Evolutionary conservation across 495 filamentous ascomycete species (phyloP).

Genomic region (Cudoniella acicularis): DNA sequence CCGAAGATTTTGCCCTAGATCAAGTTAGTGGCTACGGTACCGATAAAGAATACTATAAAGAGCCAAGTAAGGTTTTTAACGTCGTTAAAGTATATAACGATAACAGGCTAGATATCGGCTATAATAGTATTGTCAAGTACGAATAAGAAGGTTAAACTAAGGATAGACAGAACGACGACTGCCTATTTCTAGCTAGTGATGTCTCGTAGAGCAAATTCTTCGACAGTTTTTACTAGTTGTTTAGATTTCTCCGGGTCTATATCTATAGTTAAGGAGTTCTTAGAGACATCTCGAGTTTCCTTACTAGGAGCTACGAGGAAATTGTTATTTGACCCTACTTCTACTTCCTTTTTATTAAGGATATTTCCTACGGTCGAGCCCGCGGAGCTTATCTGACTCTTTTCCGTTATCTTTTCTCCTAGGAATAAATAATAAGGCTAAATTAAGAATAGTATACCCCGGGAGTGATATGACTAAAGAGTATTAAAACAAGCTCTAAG

Average conservation of each 20-base stretch:
- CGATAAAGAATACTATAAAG: conserved; percentile 48
- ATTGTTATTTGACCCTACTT: no score
- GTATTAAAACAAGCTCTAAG: no score
- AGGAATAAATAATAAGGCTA: no score
- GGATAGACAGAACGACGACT: conserved; percentile 18
- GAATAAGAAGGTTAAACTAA: conserved; percentile 21
- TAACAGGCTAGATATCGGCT: conserved; percentile 52
- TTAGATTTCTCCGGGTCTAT: conserved; percentile 16
- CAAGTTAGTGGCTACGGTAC: conserved; percentile 43
- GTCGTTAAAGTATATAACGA: conserved; percentile 46
- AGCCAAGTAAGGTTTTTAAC: conserved; percentile 56
- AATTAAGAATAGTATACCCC: no score
- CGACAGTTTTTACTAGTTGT: background rate
- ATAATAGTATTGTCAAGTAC: conserved; percentile 48
- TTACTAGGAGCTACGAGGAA: no score
- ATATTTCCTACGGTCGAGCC: no score
- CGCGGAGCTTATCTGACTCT: no score
- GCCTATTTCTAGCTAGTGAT: no score
- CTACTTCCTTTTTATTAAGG: no score
- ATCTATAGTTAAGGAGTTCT: conserved; percentile 12
- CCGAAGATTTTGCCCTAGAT: conserved; percentile 41
- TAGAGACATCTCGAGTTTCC: conserved; percentile 12
- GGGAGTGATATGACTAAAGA: no score
- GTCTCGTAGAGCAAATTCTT: conserved; percentile 15
- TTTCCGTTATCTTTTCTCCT: no score